Evolutionary conservation across 306 rosid species (phyloP).

Genomic region (Lathyrus oleraceus): DNA sequence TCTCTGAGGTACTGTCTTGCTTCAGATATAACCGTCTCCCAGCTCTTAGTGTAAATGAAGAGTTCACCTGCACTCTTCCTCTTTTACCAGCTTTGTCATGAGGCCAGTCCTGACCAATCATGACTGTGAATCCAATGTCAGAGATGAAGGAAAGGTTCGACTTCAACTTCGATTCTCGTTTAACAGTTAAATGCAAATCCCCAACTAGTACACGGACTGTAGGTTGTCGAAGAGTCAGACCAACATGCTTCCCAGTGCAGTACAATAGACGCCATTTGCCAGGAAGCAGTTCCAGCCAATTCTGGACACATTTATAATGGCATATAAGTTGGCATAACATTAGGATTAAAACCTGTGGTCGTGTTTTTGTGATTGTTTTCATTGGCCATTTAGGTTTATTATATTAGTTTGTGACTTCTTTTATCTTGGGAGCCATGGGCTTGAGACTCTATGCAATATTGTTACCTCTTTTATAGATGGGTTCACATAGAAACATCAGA

Average conservation of each 20-base stretch:
- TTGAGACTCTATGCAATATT: not conserved
- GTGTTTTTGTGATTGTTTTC: not conserved
- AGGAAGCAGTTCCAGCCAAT: conserved; percentile 84
- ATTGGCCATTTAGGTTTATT: not conserved
- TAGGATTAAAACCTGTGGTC: not conserved
- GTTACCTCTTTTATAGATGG: not conserved
- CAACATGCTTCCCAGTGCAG: conserved; percentile 92
- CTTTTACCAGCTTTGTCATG: conserved; percentile 71
- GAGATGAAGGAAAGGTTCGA: conserved; percentile 59
- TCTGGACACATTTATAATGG: conserved; percentile 46
- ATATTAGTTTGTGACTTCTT: not conserved
- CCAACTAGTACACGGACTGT: conserved; percentile 74
- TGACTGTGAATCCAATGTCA: conserved; percentile 70
- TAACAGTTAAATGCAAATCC: conserved; percentile 66
- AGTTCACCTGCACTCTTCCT: conserved; percentile 69
- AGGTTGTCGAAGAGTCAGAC: conserved; percentile 85
- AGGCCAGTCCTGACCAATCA: conserved; percentile 85
- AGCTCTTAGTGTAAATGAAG: conserved; percentile 57
- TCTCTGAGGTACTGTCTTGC: conserved; percentile 56
- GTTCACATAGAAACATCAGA: not conserved
- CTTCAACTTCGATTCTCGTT: conserved; percentile 55
- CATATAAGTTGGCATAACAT: not conserved
- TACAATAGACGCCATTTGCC: conserved; percentile 96
- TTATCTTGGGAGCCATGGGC: not conserved
- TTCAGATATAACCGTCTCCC: conserved; percentile 75